Evolutionary conservation across 2,329 filamentous ascomycete genomes (phyloP).

Genomic region (Sclerotinia sclerotiorum): DNA sequence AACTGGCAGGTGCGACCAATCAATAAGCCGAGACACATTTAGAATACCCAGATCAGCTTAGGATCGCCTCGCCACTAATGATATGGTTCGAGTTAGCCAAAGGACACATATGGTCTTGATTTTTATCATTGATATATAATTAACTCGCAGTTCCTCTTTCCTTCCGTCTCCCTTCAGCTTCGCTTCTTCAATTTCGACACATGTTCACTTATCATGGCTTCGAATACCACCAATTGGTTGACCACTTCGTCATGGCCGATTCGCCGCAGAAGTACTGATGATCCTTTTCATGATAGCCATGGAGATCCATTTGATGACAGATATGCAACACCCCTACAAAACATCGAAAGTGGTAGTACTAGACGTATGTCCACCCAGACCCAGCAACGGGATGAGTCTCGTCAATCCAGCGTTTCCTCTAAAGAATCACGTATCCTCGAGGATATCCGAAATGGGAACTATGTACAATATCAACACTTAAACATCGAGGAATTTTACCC

Average conservation of each 20-base stretch:
- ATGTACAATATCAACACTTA: background rate
- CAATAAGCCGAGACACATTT: background rate
- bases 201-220: background rate
- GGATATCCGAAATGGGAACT: slow-evolving; percentile 26
- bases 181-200: background rate
- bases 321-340: background rate
- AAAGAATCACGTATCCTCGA: slow-evolving; percentile 21
- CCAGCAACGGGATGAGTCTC: slow-evolving; percentile 19
- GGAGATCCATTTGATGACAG: slow-evolving; percentile 8
- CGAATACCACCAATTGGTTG: background rate
- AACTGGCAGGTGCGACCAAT: too few relatives aligned
- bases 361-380: slow-evolving; percentile 18
- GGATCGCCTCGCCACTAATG: background rate
- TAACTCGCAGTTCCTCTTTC: background rate
- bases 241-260: background rate
- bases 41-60: background rate
- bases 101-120: background rate
- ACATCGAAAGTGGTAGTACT: background rate
- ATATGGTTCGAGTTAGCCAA: background rate
- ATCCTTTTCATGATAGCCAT: slow-evolving; percentile 9
- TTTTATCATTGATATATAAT: background rate
- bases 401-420: slow-evolving; percentile 14
- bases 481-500: background rate
- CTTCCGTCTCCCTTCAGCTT: background rate
- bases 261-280: background rate